Base-by-base conservation (phyloP, 148 eudicot genomes). In the Arctostaphylos glauca region DNA sequence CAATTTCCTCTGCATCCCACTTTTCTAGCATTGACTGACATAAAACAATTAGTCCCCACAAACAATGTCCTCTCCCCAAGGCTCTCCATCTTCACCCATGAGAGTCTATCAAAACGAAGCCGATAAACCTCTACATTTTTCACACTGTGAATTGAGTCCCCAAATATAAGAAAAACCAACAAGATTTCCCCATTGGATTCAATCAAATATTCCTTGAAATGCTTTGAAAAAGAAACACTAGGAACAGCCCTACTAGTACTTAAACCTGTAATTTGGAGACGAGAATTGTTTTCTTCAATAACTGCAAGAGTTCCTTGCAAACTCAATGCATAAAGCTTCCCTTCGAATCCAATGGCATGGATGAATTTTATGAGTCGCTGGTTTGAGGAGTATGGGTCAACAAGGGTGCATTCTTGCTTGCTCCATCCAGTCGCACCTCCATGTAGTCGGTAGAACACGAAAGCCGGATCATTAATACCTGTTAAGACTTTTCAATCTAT, bases 141-240 rank as follows among this genome's bases (percentile, higher is more conserved):
- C 73, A 84, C 84, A 49, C 68, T 18, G 3, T 62, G 53, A 19
- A 72, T 86, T 0, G 75, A 79, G 58, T 72, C 76, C 62, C 21
- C 68, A 9, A 66, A 84, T 25, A 86, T 58, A 14, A 88, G 67
- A 47, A 88, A 88, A 43, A 86, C 74, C 50, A 85, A 23, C 50
- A 76, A 73, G 59, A 87, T 77, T 64, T 87, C 87, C 21, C 87
- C 89, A 54, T 86, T 31, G 3, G 84, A 84, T 80, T 88, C 82
- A 5, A 81, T 9, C 16, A 88, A 58, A 31, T 48, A 84, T 19
- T 86, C 90, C 72, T 72, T 86, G 60, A 81, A 88, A 44, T 80
- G 83, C 83, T 21, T 86, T n/a, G 83, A 31, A 31, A 31, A 74
- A 25, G 12, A 0, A 2, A 53, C 74, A 3, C 74, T 49, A 52